Evolutionary conservation across 139 green algal genomes (phyloP).

Genomic region (Chlorella vulgaris): DNA sequence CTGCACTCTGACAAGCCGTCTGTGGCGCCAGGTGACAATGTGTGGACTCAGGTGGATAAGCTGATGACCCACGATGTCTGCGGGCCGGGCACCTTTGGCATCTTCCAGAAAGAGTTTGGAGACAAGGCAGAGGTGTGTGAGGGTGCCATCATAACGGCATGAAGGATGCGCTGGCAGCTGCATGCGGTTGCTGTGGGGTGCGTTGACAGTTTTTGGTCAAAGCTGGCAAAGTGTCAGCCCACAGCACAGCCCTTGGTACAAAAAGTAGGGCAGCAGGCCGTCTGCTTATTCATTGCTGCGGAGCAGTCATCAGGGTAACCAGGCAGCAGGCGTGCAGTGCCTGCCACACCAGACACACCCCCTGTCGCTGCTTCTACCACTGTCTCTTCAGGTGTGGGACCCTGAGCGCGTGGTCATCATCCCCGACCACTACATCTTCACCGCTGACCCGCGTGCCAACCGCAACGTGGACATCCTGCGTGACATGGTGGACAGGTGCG

Average conservation of each 20-base stretch:
- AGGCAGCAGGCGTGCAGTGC: too few relatives aligned
- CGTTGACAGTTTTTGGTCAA: too few relatives aligned
- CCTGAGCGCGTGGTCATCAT: constrained; percentile 92
- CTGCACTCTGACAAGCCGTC: constrained; percentile 69
- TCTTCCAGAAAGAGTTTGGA: constrained; percentile 97
- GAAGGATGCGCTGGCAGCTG: too few relatives aligned
- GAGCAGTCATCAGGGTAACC: too few relatives aligned
- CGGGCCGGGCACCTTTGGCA: constrained; percentile 93
- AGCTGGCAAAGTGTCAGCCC: too few relatives aligned
- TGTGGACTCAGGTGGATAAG: constrained; percentile 94
- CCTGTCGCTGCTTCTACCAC: not conserved
- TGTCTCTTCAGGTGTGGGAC: constrained; percentile 84
- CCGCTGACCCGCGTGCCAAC: constrained; percentile 88
- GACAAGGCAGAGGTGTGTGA: constrained; percentile 74
- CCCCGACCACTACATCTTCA: constrained; percentile 99
- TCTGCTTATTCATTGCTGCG: too few relatives aligned
- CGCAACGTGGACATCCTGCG: constrained; percentile 93
- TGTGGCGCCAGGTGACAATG: constrained; percentile 88
- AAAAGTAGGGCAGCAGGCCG: too few relatives aligned
- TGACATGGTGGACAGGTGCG: constrained; percentile 46
- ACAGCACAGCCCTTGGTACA: too few relatives aligned
- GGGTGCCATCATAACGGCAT: not conserved
- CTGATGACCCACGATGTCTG: constrained; percentile 97
- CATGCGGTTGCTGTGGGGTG: too few relatives aligned
- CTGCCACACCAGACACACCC: not conserved